These are phyloP conservation scores for Buxus sempervirens DNA, from an alignment of 164 flowering plant genomes.

Conservation along the genomic window DNA sequence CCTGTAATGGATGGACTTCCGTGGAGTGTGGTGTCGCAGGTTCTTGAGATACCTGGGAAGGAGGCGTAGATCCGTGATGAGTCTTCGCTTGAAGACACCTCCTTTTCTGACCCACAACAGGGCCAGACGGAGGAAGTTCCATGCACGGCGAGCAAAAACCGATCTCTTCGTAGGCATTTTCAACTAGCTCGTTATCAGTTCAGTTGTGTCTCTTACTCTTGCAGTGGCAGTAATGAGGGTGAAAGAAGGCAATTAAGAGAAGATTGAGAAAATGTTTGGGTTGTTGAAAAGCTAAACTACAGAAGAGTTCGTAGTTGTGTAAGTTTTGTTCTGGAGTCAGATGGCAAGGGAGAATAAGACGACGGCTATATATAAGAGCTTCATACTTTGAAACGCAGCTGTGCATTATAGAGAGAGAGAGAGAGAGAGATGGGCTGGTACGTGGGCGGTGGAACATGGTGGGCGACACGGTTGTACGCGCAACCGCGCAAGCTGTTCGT, in stretches of 20 bases:
- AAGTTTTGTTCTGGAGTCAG: not conserved
- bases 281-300: not conserved
- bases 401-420: conserved; percentile 5
- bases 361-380: conserved; percentile 6
- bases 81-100: conserved; percentile 45
- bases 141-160: conserved; percentile 37
- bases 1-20: conserved; percentile 30
- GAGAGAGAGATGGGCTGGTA: not conserved
- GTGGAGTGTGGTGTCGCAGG: conserved; percentile 20
- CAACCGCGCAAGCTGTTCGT: conserved; percentile 3
- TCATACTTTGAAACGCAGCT: not conserved
- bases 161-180: conserved; percentile 36
- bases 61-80: conserved; percentile 42
- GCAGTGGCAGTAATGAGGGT: not conserved
- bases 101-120: conserved; percentile 79
- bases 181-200: not conserved
- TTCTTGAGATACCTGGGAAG: conserved; percentile 43
- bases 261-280: not conserved
- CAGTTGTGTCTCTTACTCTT: not conserved
- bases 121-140: conserved; percentile 66
- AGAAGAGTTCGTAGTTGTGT: not conserved
- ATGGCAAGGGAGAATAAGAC: conserved; percentile 1
- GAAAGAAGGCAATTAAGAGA: not conserved
- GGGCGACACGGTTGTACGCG: conserved; percentile 26
- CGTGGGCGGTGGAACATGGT: conserved; percentile 5